These are phyloP conservation scores for Amanita pseudoporphyria DNA, from an alignment of 768 basidiomycete species.

Conservation along the genomic window DNA sequence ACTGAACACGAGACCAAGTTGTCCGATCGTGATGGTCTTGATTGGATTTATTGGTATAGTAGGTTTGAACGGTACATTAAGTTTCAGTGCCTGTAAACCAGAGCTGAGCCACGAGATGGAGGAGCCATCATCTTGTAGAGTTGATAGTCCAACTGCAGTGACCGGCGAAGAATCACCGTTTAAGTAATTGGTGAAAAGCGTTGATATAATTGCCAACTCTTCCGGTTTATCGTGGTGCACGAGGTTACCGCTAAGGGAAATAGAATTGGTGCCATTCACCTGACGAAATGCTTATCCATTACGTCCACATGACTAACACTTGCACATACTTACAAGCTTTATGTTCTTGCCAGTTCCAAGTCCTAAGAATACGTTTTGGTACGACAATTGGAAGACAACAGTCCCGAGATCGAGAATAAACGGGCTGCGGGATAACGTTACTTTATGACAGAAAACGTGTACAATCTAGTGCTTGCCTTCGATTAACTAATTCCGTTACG, in stretches of 20 bases:
- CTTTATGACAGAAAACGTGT: background rate
- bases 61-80: conserved; percentile 54
- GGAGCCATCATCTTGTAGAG: conserved; percentile 45
- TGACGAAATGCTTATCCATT: conserved; percentile 14
- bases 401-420: conserved; percentile 65
- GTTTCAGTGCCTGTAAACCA: conserved; percentile 45
- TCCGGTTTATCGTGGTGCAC: conserved; percentile 37
- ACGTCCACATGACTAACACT: background rate
- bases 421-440: conserved; percentile 29
- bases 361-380: conserved; percentile 47
- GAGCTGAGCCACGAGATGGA: conserved; percentile 57
- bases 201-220: conserved; percentile 40
- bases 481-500: conserved; percentile 44
- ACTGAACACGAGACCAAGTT: conserved; percentile 48
- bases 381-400: conserved; percentile 51
- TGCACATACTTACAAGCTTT: conserved; percentile 33
- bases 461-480: conserved; percentile 29
- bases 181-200: conserved; percentile 63
- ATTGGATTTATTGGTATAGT: conserved; percentile 49
- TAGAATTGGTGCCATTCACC: conserved; percentile 45
- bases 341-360: conserved; percentile 43
- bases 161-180: conserved; percentile 53
- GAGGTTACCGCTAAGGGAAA: conserved; percentile 49
- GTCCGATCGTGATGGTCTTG: conserved; percentile 50
- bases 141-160: conserved; percentile 49